These are phyloP conservation scores for Sindora glabra DNA, from an alignment of 306 rosid species.

Conservation along the genomic window DNA sequence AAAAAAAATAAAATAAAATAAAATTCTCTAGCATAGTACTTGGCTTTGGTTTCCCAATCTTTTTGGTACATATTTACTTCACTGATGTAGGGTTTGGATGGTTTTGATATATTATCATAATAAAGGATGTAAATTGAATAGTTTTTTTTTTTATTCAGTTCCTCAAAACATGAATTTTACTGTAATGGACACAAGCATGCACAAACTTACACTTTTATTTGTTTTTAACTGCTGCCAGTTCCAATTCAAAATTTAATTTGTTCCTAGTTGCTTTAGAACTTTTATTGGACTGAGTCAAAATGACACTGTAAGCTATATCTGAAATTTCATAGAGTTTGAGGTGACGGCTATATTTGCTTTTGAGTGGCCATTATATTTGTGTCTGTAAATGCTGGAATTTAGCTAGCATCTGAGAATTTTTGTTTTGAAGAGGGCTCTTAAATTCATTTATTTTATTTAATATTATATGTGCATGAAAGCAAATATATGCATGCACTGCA, in stretches of 20 bases:
- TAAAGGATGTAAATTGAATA: background rate
- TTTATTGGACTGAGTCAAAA: background rate
- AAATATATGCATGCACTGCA: too few species aligned
- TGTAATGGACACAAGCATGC: background rate
- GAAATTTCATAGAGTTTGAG: background rate
- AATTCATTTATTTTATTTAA: background rate
- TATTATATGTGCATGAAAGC: conserved; percentile 3
- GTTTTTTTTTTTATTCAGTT: background rate
- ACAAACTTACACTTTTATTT: too few species aligned
- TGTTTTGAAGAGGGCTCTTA: background rate
- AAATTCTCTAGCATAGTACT: conserved; percentile 12
- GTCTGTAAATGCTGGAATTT: background rate
- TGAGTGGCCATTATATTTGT: background rate
- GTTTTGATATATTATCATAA: background rate
- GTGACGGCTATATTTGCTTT: background rate
- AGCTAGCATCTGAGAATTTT: background rate
- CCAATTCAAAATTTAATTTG: too few species aligned
- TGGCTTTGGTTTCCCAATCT: conserved; percentile 1
- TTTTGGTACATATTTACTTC: background rate
- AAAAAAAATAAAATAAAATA: too few species aligned
- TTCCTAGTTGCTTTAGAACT: too few species aligned
- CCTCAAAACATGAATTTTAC: background rate
- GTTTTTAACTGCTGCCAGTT: too few species aligned
- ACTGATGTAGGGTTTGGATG: background rate
- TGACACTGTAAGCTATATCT: background rate